phyloP scores from a whole-genome alignment of 768 basidiomycete genomes.

The Artomyces pyxidatus region DNA sequence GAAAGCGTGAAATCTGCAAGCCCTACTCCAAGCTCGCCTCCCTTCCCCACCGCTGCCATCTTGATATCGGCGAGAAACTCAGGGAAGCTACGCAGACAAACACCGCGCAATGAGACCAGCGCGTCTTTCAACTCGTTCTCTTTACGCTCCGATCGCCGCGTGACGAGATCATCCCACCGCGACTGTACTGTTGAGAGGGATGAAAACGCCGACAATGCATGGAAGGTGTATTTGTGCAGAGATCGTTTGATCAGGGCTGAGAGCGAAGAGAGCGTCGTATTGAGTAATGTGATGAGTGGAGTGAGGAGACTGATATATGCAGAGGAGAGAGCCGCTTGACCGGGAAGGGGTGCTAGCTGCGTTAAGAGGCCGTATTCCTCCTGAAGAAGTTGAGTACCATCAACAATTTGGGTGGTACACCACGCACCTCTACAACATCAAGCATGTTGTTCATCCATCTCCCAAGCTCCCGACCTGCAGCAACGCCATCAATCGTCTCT shows the following conservation, averaged over 20 bases:
- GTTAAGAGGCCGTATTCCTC: slow-evolving; percentile 60
- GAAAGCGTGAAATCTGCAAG: slow-evolving; percentile 52
- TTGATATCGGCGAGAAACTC: slow-evolving; percentile 79
- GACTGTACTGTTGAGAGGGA: slow-evolving; percentile 46
- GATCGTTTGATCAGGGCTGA: slow-evolving; percentile 64
- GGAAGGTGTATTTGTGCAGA: slow-evolving; percentile 70
- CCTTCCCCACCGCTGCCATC: slow-evolving; percentile 46
- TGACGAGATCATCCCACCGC: slow-evolving; percentile 61
- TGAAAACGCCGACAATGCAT: slow-evolving; percentile 67
- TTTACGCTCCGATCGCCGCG: slow-evolving; percentile 34
- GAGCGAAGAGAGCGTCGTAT: slow-evolving; percentile 54
- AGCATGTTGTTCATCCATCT: slow-evolving; percentile 62
- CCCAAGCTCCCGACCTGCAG: slow-evolving; percentile 63
- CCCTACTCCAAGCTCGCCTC: slow-evolving; percentile 54
- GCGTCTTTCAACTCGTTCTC: slow-evolving; percentile 69
- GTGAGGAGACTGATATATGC: slow-evolving; percentile 55
- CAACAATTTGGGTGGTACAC: too few species aligned
- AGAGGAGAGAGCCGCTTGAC: slow-evolving; percentile 39
- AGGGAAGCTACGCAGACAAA: slow-evolving; percentile 77
- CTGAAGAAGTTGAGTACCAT: slow-evolving; percentile 24
- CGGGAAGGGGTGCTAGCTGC: slow-evolving; percentile 55
- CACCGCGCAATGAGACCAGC: slow-evolving; percentile 49
- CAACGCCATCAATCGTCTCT: slow-evolving; percentile 58
- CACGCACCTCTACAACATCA: slow-evolving; percentile 54
- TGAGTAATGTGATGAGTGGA: slow-evolving; percentile 61